These are phyloP conservation scores for Paramecium caudatum DNA, from an alignment of 73 alveolate species.

Conservation along the genomic window DNA sequence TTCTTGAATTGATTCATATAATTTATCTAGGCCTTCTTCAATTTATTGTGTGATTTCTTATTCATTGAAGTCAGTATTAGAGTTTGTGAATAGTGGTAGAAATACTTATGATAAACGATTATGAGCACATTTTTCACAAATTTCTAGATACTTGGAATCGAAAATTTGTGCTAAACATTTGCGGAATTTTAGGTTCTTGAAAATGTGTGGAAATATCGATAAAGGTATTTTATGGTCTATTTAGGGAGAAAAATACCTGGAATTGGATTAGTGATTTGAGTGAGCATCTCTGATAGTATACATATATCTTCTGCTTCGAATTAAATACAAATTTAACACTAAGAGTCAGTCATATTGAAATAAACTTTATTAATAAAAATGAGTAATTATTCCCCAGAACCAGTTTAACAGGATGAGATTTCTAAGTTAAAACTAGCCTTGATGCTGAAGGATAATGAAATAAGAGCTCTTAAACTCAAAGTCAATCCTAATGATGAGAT, in stretches of 20 bases:
- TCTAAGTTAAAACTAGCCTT: conserved; percentile 4
- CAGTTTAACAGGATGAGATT: conserved; percentile 23
- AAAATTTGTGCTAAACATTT: conserved; percentile 49
- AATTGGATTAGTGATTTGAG: neutral
- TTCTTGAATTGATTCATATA: conserved; percentile 33
- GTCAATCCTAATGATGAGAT: conserved; percentile 62
- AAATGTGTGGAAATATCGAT: conserved; percentile 2
- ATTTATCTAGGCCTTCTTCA: conserved; percentile 45
- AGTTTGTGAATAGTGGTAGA: neutral
- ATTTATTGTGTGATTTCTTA: neutral
- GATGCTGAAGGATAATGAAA: conserved; percentile 60
- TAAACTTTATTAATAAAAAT: conserved; percentile 48
- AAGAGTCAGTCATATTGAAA: conserved; percentile 55
- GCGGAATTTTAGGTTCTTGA: conserved; percentile 32
- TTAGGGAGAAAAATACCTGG: neutral
- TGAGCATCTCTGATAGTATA: conserved; percentile 24
- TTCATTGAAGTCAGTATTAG: conserved; percentile 32
- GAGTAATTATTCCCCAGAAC: conserved; percentile 51
- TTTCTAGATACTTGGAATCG: conserved; percentile 65
- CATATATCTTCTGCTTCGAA: conserved; percentile 60
- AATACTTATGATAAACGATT: neutral
- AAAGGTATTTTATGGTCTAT: conserved; percentile 18
- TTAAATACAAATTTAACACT: conserved; percentile 58
- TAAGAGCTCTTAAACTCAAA: conserved; percentile 52
- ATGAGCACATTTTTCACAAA: conserved; percentile 58